phyloP scores from a whole-genome alignment of 2,329 filamentous ascomycete genomes.

The Trichoderma sp. region DNA sequence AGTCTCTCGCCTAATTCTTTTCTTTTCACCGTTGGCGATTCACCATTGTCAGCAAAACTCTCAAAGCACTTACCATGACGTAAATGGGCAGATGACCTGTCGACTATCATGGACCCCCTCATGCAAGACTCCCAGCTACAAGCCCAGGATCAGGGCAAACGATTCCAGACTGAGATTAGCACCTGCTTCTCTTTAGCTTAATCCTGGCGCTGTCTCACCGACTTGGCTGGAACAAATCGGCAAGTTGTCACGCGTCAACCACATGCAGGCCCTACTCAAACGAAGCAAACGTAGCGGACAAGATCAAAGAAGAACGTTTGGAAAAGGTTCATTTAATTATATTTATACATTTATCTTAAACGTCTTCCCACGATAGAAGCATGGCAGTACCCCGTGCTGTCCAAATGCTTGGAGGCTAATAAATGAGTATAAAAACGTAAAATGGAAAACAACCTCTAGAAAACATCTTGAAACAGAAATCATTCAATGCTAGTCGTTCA shows the following conservation, averaged over 20 bases:
- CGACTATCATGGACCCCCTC: conserved; percentile 5
- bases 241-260: not conserved
- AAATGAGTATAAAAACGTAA: not conserved
- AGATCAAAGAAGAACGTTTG: not conserved
- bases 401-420: not conserved
- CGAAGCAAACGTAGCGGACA: not conserved
- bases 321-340: not conserved
- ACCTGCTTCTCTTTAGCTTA: not conserved
- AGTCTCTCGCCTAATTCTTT: not conserved
- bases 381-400: not conserved
- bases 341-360: conserved; percentile 15
- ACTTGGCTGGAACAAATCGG: not conserved
- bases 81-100: conserved; percentile 18
- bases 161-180: not conserved
- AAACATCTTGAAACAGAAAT: not conserved
- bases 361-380: not conserved
- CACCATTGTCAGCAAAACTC: not conserved
- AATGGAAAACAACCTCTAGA: conserved; percentile 1
- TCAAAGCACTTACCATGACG: conserved; percentile 3
- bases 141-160: not conserved
- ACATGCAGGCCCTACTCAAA: not conserved
- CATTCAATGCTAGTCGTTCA: conserved; percentile 7
- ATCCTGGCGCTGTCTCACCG: not conserved
- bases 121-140: conserved; percentile 16
- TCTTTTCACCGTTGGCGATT: not conserved